Conservation (phyloP, 352 stramenopile genomes). For the Elongisporangium undulatum region DNA sequence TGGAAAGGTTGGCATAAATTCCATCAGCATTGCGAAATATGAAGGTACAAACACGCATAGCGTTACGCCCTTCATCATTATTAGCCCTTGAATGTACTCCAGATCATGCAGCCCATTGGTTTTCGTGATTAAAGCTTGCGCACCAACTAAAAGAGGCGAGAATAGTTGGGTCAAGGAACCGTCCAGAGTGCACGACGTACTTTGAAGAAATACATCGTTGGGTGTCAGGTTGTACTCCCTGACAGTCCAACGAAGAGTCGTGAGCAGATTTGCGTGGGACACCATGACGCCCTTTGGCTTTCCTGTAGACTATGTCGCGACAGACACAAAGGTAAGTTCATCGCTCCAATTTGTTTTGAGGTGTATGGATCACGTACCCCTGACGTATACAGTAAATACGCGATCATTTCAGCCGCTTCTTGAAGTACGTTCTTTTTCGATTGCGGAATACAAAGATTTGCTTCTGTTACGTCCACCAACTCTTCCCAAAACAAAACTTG, state of each 20-base stretch:
- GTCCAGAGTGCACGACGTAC: constrained; percentile 50
- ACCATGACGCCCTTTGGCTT: constrained; percentile 71
- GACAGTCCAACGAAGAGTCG: constrained; percentile 48
- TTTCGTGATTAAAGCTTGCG: constrained; percentile 32
- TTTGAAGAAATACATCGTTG: constrained; percentile 61
- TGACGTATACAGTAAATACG: constrained; percentile 76
- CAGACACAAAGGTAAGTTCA: not conserved
- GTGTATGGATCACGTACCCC: constrained; percentile 20
- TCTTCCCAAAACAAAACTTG: constrained; percentile 32
- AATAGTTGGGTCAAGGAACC: constrained; percentile 60
- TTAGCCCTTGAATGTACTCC: constrained; percentile 20
- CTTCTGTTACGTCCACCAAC: not conserved
- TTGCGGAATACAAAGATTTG: not conserved
- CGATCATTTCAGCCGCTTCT: constrained; percentile 9
- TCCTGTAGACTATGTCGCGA: constrained; percentile 33
- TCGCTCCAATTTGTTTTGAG: not conserved
- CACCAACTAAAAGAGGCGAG: constrained; percentile 36
- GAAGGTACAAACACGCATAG: constrained; percentile 56
- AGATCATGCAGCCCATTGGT: constrained; percentile 46
- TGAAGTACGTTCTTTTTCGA: not conserved
- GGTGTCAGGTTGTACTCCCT: constrained; percentile 45
- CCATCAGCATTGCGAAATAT: constrained; percentile 49
- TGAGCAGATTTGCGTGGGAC: constrained; percentile 52
- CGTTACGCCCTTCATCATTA: constrained; percentile 24
- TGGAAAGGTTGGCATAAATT: constrained; percentile 35